Base-by-base conservation (phyloP, 441 rosid species). In the Pelargonium myrrhifolium region DNA sequence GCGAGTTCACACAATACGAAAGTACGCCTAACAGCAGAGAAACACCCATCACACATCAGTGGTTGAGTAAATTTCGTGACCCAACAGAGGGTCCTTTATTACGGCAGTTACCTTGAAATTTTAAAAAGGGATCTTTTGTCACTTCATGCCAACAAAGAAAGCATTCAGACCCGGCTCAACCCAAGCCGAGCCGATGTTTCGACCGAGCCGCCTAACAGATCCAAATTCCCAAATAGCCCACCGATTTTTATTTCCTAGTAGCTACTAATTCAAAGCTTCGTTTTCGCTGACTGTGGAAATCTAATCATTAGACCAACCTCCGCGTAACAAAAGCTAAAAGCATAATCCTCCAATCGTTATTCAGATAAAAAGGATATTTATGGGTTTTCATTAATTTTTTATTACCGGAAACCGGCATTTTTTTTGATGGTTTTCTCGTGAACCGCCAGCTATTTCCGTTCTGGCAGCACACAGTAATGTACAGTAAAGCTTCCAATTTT, bases 271-370 rank as follows among this genome's bases (percentile, higher is more conserved):
- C 22, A 53, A 72, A 71, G 72, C 72, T 70, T 83, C 83, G 74
- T 75, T 84, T 72, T 76, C 83, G 83, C 81, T 80, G 83, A 81
- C 77, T 72, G 76, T 74, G 65, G 76, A 65, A 77, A 75, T 68
- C 80, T 76, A 85, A 87, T 85, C 76, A 87, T 85, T 79, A 75
- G 78, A 73, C 80, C 80, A 72, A 64, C 84, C 82, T 55, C 60
- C 82, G 65, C 65, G 71, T 71, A 73, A 75, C 75, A 76, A 71
- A 59, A 68, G 18, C 21, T 24, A 45, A 58, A 17, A 62, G 61
- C 43, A 3, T 4, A 59, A 65, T 11, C 58, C 58, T 51, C 58
- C 58, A 51, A 47, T 47, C 55, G 55, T 47, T 9, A 12, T 47
- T 47, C 14, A 47, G 55, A 47, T 39, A 24, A 24, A 24, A n/a